Conservation (phyloP, 1,284 basidiomycete genomes). For the Ceratobasidium sp. region DNA sequence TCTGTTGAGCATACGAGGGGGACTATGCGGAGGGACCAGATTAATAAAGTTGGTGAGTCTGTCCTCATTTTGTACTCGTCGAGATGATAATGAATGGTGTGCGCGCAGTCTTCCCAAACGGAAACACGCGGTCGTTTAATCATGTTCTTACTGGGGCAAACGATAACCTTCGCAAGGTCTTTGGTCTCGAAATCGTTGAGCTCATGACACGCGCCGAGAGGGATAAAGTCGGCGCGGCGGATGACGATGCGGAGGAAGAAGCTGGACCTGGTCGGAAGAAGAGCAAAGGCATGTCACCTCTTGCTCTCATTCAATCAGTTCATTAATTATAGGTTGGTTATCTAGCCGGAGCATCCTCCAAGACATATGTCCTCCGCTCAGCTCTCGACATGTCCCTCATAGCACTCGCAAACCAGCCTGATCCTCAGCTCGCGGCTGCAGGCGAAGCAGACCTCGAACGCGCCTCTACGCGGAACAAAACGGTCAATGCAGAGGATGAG, state of each 20-base stretch:
- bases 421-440: slow-evolving; percentile 66
- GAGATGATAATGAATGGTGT: slow-evolving; percentile 18
- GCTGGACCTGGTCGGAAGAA: slow-evolving; percentile 63
- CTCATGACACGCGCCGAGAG: slow-evolving; percentile 70
- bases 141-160: slow-evolving; percentile 69
- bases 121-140: slow-evolving; percentile 65
- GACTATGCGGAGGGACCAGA: slow-evolving; percentile 74
- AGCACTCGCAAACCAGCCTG: slow-evolving; percentile 64
- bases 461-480: slow-evolving; percentile 53
- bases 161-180: slow-evolving; percentile 64
- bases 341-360: slow-evolving; percentile 62
- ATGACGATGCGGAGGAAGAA: slow-evolving; percentile 52
- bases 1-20: slow-evolving; percentile 73
- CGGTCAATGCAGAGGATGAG: slow-evolving; percentile 51
- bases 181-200: slow-evolving; percentile 80
- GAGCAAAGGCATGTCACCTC: slow-evolving; percentile 58
- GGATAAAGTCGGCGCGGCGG: slow-evolving; percentile 55
- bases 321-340: slow-evolving; percentile 49
- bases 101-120: slow-evolving; percentile 66
- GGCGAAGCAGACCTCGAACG: slow-evolving; percentile 54
- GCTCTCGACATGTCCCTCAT: slow-evolving; percentile 66
- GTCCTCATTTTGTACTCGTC: background rate
- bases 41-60: slow-evolving; percentile 74
- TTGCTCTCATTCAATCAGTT: background rate
- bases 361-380: slow-evolving; percentile 80